These are phyloP conservation scores for Rhododendron ovatum DNA, from an alignment of 148 eudicot species.

Conservation along the genomic window DNA sequence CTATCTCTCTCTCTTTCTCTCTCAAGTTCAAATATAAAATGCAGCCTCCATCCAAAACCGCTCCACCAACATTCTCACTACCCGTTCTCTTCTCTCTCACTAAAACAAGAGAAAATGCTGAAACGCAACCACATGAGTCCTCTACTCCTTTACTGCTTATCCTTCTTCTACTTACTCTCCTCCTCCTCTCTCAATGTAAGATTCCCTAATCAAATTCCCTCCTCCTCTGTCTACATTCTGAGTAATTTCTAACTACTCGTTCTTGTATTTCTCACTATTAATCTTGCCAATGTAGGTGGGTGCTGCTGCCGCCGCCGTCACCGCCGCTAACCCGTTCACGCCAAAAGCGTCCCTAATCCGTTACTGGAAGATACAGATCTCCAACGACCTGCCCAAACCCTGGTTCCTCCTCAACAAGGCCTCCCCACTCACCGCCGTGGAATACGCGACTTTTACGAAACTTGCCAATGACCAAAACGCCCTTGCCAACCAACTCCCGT, in stretches of 20 bases:
- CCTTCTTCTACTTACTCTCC: neutral
- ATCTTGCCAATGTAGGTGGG: conserved; percentile 21
- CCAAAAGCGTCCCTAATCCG: conserved; percentile 36
- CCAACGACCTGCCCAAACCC: conserved; percentile 39
- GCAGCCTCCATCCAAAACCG: conserved; percentile 21
- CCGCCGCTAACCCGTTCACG: conserved; percentile 33
- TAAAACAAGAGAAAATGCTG: neutral
- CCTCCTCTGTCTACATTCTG: neutral
- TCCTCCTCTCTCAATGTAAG: neutral
- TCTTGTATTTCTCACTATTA: neutral
- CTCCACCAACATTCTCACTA: conserved; percentile 41
- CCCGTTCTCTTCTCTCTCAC: conserved; percentile 9
- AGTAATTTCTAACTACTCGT: neutral
- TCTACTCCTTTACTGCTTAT: neutral
- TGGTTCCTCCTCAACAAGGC: conserved; percentile 37
- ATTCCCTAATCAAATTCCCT: too few relatives aligned
- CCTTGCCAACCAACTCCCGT: conserved; percentile 26
- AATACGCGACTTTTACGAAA: conserved; percentile 31
- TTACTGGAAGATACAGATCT: conserved; percentile 60
- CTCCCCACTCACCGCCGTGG: conserved; percentile 41
- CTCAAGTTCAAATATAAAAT: conserved; percentile 23
- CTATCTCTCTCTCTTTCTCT: neutral
- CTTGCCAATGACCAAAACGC: conserved; percentile 33
- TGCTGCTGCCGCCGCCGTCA: neutral
- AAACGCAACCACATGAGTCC: conserved; percentile 21